Evolutionary conservation across 169 alveolate species (phyloP).

Genomic region (Plasmodium blacklocki): DNA sequence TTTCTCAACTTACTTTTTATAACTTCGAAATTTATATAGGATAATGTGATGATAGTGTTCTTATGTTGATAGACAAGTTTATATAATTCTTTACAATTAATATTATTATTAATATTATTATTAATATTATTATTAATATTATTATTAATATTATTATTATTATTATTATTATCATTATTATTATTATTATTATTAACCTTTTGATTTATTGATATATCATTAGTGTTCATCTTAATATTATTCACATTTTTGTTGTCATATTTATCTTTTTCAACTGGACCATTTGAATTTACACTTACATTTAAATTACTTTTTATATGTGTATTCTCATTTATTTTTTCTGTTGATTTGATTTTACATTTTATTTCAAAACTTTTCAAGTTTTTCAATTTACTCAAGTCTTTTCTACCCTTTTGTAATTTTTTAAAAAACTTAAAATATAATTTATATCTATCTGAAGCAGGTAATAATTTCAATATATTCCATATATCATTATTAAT

Average conservation of each 20-base stretch:
- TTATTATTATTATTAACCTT: background rate
- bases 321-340: background rate
- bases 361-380: no score
- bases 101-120: background rate
- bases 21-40: conserved; percentile 26
- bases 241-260: background rate
- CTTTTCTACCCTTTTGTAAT: conserved; percentile 22
- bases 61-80: background rate
- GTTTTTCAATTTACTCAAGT: conserved; percentile 8
- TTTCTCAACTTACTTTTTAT: conserved; percentile 32
- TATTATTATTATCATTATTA: background rate
- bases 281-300: background rate
- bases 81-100: no score
- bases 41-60: background rate
- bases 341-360: background rate
- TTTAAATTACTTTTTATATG: no score
- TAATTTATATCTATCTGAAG: conserved; percentile 37
- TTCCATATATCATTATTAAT: conserved; percentile 35
- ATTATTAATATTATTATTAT: background rate
- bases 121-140: background rate
- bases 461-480: conserved; percentile 22
- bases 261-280: background rate
- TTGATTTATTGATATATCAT: background rate
- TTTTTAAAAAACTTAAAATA: conserved; percentile 27
- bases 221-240: no score